Evolutionary conservation across 2,329 filamentous ascomycete species (phyloP).

Genomic region (Diaporthe helianthi): DNA sequence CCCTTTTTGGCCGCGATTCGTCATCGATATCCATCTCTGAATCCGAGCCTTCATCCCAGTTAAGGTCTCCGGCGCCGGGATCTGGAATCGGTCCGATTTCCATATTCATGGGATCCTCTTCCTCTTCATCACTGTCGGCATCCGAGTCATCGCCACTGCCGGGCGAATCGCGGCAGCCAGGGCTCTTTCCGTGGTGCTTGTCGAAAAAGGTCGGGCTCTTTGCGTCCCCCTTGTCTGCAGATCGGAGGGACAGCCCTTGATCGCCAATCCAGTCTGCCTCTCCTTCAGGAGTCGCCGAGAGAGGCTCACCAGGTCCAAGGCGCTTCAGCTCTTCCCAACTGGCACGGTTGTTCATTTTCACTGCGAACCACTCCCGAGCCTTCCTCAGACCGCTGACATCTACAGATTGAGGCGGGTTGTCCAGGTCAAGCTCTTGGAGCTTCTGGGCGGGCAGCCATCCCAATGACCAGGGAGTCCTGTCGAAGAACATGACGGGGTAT

Average conservation of each 20-base stretch:
- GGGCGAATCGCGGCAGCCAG: not conserved
- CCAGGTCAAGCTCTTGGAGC: slow-evolving; percentile 28
- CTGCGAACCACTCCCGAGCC: slow-evolving; percentile 32
- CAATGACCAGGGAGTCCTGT: slow-evolving; percentile 36
- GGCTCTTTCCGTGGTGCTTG: slow-evolving; percentile 14
- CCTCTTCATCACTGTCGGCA: slow-evolving; percentile 10
- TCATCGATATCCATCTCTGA: slow-evolving; percentile 7
- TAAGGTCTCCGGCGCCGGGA: slow-evolving; percentile 25
- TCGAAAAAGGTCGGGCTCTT: slow-evolving; percentile 26
- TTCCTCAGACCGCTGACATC: slow-evolving; percentile 25
- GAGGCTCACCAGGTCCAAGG: slow-evolving; percentile 32
- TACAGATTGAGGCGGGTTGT: slow-evolving; percentile 24
- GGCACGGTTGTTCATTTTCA: slow-evolving; percentile 33
- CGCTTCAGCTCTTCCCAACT: slow-evolving; percentile 30
- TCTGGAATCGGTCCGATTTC: slow-evolving; percentile 29
- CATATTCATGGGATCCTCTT: slow-evolving; percentile 32
- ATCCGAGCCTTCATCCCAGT: slow-evolving; percentile 27
- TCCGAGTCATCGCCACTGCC: slow-evolving; percentile 8
- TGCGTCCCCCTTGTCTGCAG: slow-evolving; percentile 25
- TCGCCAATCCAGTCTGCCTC: slow-evolving; percentile 21
- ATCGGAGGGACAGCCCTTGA: slow-evolving; percentile 27
- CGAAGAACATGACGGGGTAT: slow-evolving; percentile 51
- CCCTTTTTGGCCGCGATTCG: not conserved
- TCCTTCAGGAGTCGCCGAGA: slow-evolving; percentile 20
- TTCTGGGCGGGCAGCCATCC: slow-evolving; percentile 31